Base-by-base conservation (phyloP, 257 asterid genomes). In the Solanum paucissectum region DNA sequence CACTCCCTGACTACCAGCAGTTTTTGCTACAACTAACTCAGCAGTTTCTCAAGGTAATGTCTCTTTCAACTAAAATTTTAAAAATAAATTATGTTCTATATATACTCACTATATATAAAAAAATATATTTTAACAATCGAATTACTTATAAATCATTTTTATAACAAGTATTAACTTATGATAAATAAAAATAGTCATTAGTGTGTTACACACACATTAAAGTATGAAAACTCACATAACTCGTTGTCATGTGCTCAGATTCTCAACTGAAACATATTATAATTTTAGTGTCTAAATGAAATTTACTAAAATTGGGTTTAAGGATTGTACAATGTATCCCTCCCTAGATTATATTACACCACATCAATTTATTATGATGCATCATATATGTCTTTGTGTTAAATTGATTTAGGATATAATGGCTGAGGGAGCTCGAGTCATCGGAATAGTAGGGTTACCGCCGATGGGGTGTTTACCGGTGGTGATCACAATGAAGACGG, bases 391-490 rank as follows among this genome's bases (percentile, higher is more conserved):
- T 42, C 49, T 42, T 42, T 42, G 11, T 29, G 18, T 40, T 60
- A 5, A 21, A 20, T 74, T 87, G 82, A 36, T 36, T 36, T 74
- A 95, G 98, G 92, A 86, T 37, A 88, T 95, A 58, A 0, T 91
- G 33, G 89, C 91, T 9, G 82, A 91, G 86, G 98, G 98, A 55
- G 98, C 95, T 12, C 83, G 88, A 71, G 87, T 25, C 83, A 91
- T 95, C 9, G 94, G 69, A 3, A 2, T 94, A 0, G 93, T 90
- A 79, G 98, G 98, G 40, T 75, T 94, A 13, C 98, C 98, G 6
- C 98, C 98, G 6, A 44, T 93, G 33, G 98, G 98, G 38, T 94
- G 98, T 87, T 74, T 95, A 88, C 98, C 98, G 74, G 87, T 83
- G 52, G 92, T 93, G 83, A 94, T 95, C 86, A 93, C 95, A 9